These are phyloP conservation scores for Papiliotrema nemorosa DNA, from an alignment of 1,284 basidiomycete genomes.

Conservation along the genomic window DNA sequence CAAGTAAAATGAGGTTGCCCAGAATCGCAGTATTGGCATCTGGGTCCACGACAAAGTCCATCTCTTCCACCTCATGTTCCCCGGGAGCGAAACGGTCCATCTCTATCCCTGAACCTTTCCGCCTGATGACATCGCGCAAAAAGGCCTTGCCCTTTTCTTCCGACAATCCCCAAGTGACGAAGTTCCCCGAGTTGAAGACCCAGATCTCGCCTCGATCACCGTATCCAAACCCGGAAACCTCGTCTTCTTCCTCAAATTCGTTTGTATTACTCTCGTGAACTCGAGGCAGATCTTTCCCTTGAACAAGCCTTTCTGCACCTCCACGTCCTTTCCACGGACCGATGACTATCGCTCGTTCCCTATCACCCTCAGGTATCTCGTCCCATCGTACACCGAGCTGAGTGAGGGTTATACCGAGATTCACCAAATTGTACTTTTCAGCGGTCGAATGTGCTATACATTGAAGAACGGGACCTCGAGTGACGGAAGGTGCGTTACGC, in stretches of 20 bases:
- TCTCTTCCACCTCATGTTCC: conserved; percentile 78
- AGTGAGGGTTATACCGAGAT: conserved; percentile 32
- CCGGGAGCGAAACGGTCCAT: conserved; percentile 56
- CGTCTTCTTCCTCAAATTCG: conserved; percentile 53
- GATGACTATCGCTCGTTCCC: conserved; percentile 45
- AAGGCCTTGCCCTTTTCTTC: conserved; percentile 72
- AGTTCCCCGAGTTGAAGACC: conserved; percentile 76
- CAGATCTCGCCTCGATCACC: conserved; percentile 78
- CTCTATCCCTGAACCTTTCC: conserved; percentile 56
- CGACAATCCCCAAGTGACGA: conserved; percentile 83
- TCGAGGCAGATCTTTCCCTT: conserved; percentile 32
- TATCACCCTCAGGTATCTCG: conserved; percentile 46
- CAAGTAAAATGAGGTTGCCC: conserved; percentile 85
- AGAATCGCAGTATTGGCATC: conserved; percentile 78
- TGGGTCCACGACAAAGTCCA: conserved; percentile 85
- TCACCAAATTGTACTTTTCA: conserved; percentile 43
- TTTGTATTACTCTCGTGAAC: conserved; percentile 10
- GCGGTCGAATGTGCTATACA: conserved; percentile 50
- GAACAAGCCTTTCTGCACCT: conserved; percentile 38
- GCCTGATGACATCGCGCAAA: conserved; percentile 60
- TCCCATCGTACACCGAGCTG: conserved; percentile 42
- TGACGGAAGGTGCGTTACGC: conserved; percentile 40
- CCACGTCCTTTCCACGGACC: conserved; percentile 47
- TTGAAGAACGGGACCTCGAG: conserved; percentile 46
- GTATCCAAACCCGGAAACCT: conserved; percentile 48